These are phyloP conservation scores for Cystoderma amianthinum DNA, from an alignment of 768 basidiomycete species.

Conservation along the genomic window DNA sequence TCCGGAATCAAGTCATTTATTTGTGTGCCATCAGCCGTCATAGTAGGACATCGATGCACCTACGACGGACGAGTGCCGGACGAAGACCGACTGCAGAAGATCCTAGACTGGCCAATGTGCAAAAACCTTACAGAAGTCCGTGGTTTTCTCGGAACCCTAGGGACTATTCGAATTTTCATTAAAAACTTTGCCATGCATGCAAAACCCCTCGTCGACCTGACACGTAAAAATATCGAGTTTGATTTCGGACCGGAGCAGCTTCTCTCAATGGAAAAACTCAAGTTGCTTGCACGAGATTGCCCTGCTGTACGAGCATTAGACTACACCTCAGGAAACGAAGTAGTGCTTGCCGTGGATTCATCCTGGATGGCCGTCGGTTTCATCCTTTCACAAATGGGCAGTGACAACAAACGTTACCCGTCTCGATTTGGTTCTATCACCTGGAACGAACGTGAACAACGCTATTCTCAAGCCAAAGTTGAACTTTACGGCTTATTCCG, in stretches of 20 bases:
- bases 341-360: constrained; percentile 27
- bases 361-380: no score
- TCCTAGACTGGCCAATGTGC: constrained; percentile 17
- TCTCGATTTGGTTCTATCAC: constrained; percentile 25
- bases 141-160: constrained; percentile 21
- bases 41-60: constrained; percentile 21
- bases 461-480: constrained; percentile 28
- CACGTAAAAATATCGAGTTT: constrained; percentile 20
- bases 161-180: no score
- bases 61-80: constrained; percentile 21
- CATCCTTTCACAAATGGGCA: constrained; percentile 11
- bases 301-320: no score
- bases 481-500: constrained; percentile 29
- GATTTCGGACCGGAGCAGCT: constrained; percentile 16
- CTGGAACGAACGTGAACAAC: no score
- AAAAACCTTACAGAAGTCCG: constrained; percentile 13
- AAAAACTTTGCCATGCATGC: no score
- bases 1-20: constrained; percentile 26
- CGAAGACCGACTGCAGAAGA: constrained; percentile 6
- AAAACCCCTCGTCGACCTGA: no score
- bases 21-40: constrained; percentile 10
- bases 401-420: no score
- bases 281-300: constrained; percentile 16
- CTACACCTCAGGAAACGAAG: no score
- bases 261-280: no score